Conservation (phyloP, 495 filamentous ascomycete genomes). For the Trypethelium eluteriae region DNA sequence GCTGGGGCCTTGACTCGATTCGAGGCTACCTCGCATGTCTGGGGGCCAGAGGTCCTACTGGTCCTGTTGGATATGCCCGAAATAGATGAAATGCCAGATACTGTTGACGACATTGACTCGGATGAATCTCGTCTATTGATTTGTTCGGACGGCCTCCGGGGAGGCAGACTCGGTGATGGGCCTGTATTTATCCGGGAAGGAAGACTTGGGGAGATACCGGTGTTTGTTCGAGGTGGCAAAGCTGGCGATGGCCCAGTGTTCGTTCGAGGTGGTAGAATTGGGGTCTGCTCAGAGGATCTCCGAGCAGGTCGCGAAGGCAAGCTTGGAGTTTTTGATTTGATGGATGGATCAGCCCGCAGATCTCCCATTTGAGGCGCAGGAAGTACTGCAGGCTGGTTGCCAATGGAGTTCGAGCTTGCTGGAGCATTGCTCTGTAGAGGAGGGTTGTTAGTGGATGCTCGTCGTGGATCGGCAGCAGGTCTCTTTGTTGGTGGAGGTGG, state of each 20-base stretch:
- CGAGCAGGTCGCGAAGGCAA: slow-evolving; percentile 43
- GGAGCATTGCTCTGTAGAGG: slow-evolving; percentile 33
- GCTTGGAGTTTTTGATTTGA: slow-evolving; percentile 32
- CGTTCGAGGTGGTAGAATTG: slow-evolving; percentile 46
- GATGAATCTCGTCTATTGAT: slow-evolving; percentile 27
- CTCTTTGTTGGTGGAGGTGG: slow-evolving; percentile 26
- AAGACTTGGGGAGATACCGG: slow-evolving; percentile 35
- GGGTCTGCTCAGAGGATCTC: slow-evolving; percentile 27
- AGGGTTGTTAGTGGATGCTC: slow-evolving; percentile 2
- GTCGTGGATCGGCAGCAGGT: not conserved
- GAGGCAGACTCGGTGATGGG: slow-evolving; percentile 32
- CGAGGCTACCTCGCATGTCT: slow-evolving; percentile 4
- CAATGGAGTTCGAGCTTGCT: slow-evolving; percentile 31
- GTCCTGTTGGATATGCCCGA: slow-evolving; percentile 30
- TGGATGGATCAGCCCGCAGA: slow-evolving; percentile 19
- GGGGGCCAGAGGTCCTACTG: slow-evolving; percentile 21
- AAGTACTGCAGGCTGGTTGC: slow-evolving; percentile 42
- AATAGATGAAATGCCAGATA: slow-evolving; percentile 28
- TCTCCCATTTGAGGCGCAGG: slow-evolving; percentile 28
- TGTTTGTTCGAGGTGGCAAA: slow-evolving; percentile 30
- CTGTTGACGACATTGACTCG: slow-evolving; percentile 33
- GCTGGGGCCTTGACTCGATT: slow-evolving; percentile 31
- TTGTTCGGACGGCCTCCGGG: slow-evolving; percentile 28
- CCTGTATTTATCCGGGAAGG: slow-evolving; percentile 3
- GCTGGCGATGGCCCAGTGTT: slow-evolving; percentile 40